Base-by-base conservation (phyloP, 1,284 basidiomycete genomes). In the Microbotryum lychnidis-dioicae region DNA sequence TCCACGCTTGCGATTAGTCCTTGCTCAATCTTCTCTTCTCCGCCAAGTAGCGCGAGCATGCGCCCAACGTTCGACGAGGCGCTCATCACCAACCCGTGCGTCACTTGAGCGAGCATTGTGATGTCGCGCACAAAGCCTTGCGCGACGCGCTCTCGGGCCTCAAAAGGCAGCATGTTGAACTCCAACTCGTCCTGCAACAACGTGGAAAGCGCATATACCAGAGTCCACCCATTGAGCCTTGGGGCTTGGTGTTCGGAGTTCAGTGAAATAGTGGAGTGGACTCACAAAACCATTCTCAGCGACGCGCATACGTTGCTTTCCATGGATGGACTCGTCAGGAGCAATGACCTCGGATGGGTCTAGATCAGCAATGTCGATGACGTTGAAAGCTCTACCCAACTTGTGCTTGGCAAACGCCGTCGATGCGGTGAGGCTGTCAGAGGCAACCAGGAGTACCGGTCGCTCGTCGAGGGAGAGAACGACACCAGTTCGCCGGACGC, bases 11-110 rank as follows among this genome's bases (percentile, higher is more conserved):
- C 54, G 10, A 71, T 48, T 14, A 55, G 52, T 7, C 63, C 59
- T 23, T 46, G 50, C 10, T 21, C 21, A 9, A 23, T 25, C 21
- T 51, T 37, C 52, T 56, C 50, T 46, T 50, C 50, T 2, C 57
- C 62, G 8, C 9, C 56, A 25, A 72, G 64, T 27, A 71, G n/a
- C 37, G 56, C 53, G 54, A 71, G 52, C 27, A 72, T 50, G 27
- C 70, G 48, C 2, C 71, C 70, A 16, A 72, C 71, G 55, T 72
- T 72, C 49, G 63, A 66, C 8, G 61, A 63, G 5, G 61, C 69
- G 4, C 68, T 70, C 21, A 71, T 54, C 47, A 72, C 66, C 25
- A 72, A 47, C 6, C 63, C 70, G 46, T 72, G 70, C 3, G 65
- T 56, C 0, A 49, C 50, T 1, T 47, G 50, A 3, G 64, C 54